Conservation (phyloP, 202 grass and related monocot species). For the Digitaria exilis region DNA sequence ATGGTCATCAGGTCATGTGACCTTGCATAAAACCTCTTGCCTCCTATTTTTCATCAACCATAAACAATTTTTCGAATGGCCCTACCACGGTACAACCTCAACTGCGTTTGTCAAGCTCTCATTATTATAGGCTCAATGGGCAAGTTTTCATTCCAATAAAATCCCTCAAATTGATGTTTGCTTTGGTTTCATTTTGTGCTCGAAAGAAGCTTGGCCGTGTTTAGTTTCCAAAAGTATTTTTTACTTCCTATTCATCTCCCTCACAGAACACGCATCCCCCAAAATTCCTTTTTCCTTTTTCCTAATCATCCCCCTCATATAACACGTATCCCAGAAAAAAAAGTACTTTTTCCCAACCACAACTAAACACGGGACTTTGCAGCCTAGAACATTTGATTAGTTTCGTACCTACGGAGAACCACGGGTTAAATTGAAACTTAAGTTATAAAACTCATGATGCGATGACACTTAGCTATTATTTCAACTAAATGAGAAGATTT, state of each 20-base stretch:
- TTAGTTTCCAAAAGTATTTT: too few species aligned
- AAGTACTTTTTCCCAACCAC: too few species aligned
- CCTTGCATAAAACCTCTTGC: not conserved
- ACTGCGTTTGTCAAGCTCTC: not conserved
- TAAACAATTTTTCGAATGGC: not conserved
- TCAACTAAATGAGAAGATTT: not conserved
- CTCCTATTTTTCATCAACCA: not conserved
- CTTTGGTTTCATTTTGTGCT: not conserved
- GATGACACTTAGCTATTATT: not conserved
- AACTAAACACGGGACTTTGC: too few species aligned
- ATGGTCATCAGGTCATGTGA: conserved; percentile 28
- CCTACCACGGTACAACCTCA: not conserved
- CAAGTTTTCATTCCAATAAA: not conserved
- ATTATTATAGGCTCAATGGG: not conserved
- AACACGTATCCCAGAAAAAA: too few species aligned
- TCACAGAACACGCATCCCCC: too few species aligned
- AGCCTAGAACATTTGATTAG: not conserved
- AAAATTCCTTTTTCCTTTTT: too few species aligned
- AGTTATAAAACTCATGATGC: not conserved
- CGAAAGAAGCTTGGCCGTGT: not conserved
- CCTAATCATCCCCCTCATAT: too few species aligned
- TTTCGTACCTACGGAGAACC: not conserved
- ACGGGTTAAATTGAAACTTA: not conserved
- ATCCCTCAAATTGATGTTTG: not conserved
- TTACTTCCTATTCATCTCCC: too few species aligned